Conservation (phyloP, 768 basidiomycete species). For the Flagelloscypha sp. region DNA sequence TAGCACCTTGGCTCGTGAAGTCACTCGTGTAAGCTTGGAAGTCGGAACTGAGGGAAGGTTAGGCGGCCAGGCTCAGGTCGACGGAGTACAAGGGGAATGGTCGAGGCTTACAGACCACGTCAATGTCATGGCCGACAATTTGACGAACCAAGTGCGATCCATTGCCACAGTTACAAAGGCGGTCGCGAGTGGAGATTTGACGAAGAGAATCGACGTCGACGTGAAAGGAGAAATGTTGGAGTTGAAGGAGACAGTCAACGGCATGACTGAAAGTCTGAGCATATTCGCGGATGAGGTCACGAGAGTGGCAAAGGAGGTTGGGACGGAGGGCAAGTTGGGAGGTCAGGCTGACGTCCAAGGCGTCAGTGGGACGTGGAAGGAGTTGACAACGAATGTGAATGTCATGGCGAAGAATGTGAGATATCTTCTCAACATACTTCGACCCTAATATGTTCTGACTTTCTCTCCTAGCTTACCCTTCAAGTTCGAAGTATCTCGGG, state of each 20-base stretch:
- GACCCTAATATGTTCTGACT: conserved; percentile 3
- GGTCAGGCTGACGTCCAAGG: conserved; percentile 91
- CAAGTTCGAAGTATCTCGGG: conserved; percentile 93
- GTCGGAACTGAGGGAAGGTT: conserved; percentile 65
- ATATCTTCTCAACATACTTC: conserved; percentile 9
- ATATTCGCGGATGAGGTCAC: conserved; percentile 80
- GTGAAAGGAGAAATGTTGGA: conserved; percentile 90
- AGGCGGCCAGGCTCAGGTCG: conserved; percentile 66
- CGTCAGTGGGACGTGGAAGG: conserved; percentile 96
- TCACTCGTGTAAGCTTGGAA: conserved; percentile 67
- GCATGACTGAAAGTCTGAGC: conserved; percentile 85
- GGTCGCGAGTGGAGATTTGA: conserved; percentile 87
- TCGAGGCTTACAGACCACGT: conserved; percentile 70
- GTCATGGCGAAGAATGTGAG: conserved; percentile 88
- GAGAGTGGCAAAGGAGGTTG: conserved; percentile 91
- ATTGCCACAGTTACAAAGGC: conserved; percentile 94
- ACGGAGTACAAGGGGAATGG: conserved; percentile 69
- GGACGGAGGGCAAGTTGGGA: conserved; percentile 91
- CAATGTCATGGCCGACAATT: conserved; percentile 83
- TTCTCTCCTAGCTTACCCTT: conserved; percentile 59
- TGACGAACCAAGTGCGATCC: conserved; percentile 84
- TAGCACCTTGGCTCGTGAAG: conserved; percentile 49
- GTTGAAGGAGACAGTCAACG: conserved; percentile 88
- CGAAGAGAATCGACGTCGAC: conserved; percentile 87
- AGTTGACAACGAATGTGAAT: conserved; percentile 92